These are phyloP conservation scores for Solanum pennellii DNA, from an alignment of 257 asterid genomes.

Conservation along the genomic window DNA sequence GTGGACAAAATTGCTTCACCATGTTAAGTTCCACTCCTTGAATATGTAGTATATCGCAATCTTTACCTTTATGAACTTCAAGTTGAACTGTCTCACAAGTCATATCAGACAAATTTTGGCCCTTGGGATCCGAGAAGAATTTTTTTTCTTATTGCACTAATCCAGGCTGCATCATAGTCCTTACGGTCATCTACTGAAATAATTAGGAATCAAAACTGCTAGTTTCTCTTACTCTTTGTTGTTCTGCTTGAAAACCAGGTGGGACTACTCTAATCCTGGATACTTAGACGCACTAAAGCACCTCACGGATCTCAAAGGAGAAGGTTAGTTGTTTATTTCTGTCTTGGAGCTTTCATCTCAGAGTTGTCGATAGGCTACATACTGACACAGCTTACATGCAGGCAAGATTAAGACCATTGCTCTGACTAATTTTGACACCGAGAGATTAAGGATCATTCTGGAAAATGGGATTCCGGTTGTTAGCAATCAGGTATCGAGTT, in stretches of 20 bases:
- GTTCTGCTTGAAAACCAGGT: conserved; percentile 45
- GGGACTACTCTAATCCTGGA: conserved; percentile 90
- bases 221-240: not conserved
- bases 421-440: conserved; percentile 91
- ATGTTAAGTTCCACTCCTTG: not conserved
- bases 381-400: conserved; percentile 30
- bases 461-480: conserved; percentile 92
- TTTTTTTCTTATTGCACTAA: not conserved
- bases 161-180: not conserved
- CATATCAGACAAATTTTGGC: not conserved
- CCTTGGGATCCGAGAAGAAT: not conserved
- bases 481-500: conserved; percentile 64
- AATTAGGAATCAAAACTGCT: not conserved
- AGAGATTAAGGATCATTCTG: conserved; percentile 65
- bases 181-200: not conserved
- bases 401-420: conserved; percentile 98
- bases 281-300: conserved; percentile 95
- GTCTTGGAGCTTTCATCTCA: not conserved
- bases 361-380: conserved; percentile 9
- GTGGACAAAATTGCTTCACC: not conserved
- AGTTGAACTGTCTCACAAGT: not conserved
- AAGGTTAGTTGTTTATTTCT: conserved; percentile 42
- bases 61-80: not conserved
- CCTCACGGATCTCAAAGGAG: conserved; percentile 91
- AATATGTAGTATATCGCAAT: not conserved